Conservation (phyloP, 2,329 filamentous ascomycete species). For the Xylaria polymorpha region DNA sequence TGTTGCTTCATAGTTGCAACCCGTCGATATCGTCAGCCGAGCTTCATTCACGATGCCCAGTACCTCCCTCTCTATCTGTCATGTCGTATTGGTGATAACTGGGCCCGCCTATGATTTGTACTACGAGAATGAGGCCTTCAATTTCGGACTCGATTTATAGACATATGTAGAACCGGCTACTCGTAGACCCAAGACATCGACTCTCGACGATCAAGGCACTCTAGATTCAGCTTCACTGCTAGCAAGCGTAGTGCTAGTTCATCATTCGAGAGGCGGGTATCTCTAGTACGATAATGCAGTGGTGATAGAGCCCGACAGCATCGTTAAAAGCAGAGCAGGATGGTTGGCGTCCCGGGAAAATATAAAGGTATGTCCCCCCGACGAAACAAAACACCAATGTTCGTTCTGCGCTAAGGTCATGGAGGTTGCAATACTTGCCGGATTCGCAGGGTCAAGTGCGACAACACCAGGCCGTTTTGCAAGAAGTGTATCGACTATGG, state of each 20-base stretch:
- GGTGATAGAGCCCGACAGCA: conserved; percentile 15
- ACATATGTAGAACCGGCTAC: conserved; percentile 30
- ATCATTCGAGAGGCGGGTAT: neutral
- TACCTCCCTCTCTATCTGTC: conserved; percentile 20
- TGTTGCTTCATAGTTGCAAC: conserved; percentile 25
- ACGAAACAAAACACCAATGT: neutral
- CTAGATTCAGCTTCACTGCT: conserved; percentile 2
- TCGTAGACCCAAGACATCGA: conserved; percentile 1
- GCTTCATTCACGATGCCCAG: conserved; percentile 33
- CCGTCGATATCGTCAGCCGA: conserved; percentile 26
- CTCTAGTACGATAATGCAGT: conserved; percentile 11
- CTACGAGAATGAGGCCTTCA: conserved; percentile 21
- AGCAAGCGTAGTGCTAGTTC: neutral
- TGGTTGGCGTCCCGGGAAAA: conserved; percentile 73
- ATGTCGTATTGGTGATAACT: conserved; percentile 29
- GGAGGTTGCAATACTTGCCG: conserved; percentile 69
- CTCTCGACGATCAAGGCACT: conserved; percentile 18
- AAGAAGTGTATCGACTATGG: conserved; percentile 69
- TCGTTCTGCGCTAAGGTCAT: conserved; percentile 25
- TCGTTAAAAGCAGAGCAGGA: conserved; percentile 48
- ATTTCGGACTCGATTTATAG: conserved; percentile 3
- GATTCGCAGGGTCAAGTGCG: conserved; percentile 59
- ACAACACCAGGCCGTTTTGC: conserved; percentile 70
- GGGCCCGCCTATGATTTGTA: conserved; percentile 21
- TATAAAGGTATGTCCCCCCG: conserved; percentile 60